Evolutionary conservation across 805 yeast genomes (phyloP), one percentile per base, ranked within the genome.

Genomic region (Myxozyma kluyveri): DNA sequence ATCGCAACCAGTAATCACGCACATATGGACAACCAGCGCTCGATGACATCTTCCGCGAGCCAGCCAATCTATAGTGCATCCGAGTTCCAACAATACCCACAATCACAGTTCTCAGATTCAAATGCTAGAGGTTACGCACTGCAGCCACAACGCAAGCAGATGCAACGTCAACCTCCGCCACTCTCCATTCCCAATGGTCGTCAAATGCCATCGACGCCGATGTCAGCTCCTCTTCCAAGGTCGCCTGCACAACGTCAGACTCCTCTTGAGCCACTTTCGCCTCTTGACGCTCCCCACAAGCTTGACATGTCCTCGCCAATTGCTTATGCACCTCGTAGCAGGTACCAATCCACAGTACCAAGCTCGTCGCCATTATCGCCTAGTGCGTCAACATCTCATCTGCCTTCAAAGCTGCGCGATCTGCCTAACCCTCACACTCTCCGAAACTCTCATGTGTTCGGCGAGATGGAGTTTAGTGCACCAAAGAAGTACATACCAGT

Each of bases 391-490:
- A 50, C 43, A 17, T 45, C 39, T 31, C 43, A 47, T 50, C 42
- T 45, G 3, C 50, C 18, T 12, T 23, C 33, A 38, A 41, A 52
- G 27, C 43, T 59, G 18, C 53, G 61, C 21, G 31, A 42, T 18
- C 31, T 60, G 29, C 63, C 63, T 23, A 48, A 52, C 17, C 59
- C 63, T 24, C 49, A 56, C 21, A 43, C 33, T 37, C 50, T 59
- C 26, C 61, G 63, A 12, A 49, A 59, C 47, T 59, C 63, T 39
- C 45, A 42, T 23, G 23, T 45, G 40, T 57, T 38, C 36, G 38
- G 55, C 24, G 60, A 55, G 19, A 47, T 60, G 49, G 61, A 59
- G 45, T 60, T 56, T 43, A 37, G 49, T 31, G 61, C 62, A 9
- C 46, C 33, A 22, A 38, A 27, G 35, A 49, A 51, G 35, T 57